Base-by-base conservation (phyloP, 176 grass and related monocot species). In the Carex myosuroides region DNA sequence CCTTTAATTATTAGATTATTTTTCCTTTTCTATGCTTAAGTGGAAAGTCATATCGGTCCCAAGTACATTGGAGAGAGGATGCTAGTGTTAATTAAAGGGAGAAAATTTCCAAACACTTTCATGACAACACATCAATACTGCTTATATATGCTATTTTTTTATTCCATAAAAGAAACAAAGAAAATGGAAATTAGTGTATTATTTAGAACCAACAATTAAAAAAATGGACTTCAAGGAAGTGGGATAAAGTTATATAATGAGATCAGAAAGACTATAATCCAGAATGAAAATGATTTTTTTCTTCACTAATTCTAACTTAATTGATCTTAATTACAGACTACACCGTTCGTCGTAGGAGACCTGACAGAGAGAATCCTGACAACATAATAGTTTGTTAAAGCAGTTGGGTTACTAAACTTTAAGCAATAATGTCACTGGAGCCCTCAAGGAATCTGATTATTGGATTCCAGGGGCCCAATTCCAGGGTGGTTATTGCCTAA, bases 361-460 rank as follows among this genome's bases (percentile, higher is more conserved):
- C 18, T 10, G n/a, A 12, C 41, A 72, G 1, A 48, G 69, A 72
- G 41, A 72, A 72, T 72, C 69, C 9, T 21, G 3, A 72, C 2
- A 12, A 10, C 18, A 70, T 41, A 16, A 6, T 66, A 66, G 63
- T 32, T 64, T 33, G 41, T 79, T 32, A n/a, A 57, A 18, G 13
- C 17, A 5, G 74, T 16, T 79, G 53, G 76, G 37, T 79, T 17
- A 53, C 70, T 74, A 29, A 74, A 29, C 70, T 74, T 74, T 74
- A 14, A 14, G 46, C 70, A 53, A 74, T 74, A 44, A 63, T 81
- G 22, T 63, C 57, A 64, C 39, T 53, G 37, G 46, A 46, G 21
- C 21, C 71, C 44, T 54, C 21, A 74, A 52, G 71, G 80, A 52
- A 83, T 83, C 80, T 83, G 80, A 52, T 83, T 50, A 83, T 66